A percentile compares a stretch with the other conserved stretches of the same genome.
These are phyloP conservation scores for Verticillium tricorpus DNA, from an alignment of 2,329 filamentous ascomycete genomes.

Conservation along the genomic window DNA sequence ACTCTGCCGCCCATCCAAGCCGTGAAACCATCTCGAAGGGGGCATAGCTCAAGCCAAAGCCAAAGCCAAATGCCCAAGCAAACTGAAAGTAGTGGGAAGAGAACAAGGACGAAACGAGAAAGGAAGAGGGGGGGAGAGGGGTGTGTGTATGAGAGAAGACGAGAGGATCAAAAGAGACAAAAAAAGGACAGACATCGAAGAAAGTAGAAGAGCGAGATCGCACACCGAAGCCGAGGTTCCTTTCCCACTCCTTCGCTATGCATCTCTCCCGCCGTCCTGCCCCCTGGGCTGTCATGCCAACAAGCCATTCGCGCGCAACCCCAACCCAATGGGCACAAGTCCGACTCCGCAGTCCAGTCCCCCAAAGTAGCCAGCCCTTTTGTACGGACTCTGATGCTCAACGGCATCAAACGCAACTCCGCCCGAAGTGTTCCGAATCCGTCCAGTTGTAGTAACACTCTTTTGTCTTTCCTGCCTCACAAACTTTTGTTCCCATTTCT, in stretches of 20 bases:
- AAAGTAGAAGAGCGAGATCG: slow-evolving; percentile 9
- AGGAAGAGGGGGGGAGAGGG: neutral
- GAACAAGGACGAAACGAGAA: neutral
- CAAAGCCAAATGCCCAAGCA: slow-evolving; percentile 7
- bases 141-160: neutral
- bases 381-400: slow-evolving; percentile 15
- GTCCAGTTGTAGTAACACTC: slow-evolving; percentile 21
- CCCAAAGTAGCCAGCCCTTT: slow-evolving; percentile 12
- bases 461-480: slow-evolving; percentile 39
- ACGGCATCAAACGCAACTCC: slow-evolving; percentile 21
- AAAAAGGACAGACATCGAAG: slow-evolving; percentile 6
- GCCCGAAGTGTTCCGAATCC: slow-evolving; percentile 17
- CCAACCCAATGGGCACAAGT: slow-evolving; percentile 2
- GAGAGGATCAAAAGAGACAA: slow-evolving; percentile 6
- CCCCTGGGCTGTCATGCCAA: neutral
- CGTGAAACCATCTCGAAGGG: slow-evolving; percentile 10
- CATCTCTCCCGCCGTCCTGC: slow-evolving; percentile 23
- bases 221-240: slow-evolving; percentile 33
- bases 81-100: neutral
- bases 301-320: slow-evolving; percentile 1
- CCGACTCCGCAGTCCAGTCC: neutral
- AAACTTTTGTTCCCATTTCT: slow-evolving; percentile 29
- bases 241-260: slow-evolving; percentile 40
- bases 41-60: slow-evolving; percentile 3
- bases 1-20: slow-evolving; percentile 13